Evolutionary conservation across 106 monocot species (phyloP), one percentile per base, ranked within the genome.

Genomic region (Dactylorhiza incarnata): DNA sequence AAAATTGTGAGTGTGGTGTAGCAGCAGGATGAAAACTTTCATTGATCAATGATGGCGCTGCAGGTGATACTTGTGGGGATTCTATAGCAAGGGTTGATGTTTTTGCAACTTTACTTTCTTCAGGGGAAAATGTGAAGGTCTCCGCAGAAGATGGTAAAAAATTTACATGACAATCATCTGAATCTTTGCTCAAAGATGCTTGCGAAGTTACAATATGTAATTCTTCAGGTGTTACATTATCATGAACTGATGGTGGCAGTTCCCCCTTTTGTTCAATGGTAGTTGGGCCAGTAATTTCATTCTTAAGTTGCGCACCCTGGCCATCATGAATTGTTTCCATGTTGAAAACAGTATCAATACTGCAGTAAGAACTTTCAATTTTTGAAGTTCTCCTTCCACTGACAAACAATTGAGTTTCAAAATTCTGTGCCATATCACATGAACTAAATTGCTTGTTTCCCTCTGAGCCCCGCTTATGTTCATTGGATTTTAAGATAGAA

Each of bases 121-220:
- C 66, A 9, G 24, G 29, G 29, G 29, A 45, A 69, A 72, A 81
- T 77, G 77, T 81, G 26, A 59, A 72, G 52, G 75, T 78, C 26
- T 77, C 81, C 24, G 17, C 9, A 71, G 79, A 55, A 20, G 72
- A 76, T 73, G 72, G 84, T 5, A 71, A 29, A 4, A 19, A 56
- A 65, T 85, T 68, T 22, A 77, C 48, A 74, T 70, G 73, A 71
- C 48, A 52, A 70, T 78, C 79, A 85, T 79, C 74, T 76, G 87
- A 81, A 47, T 71, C 47, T 56, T 81, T 68, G 47, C 68, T 82
- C 44, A 66, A 37, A 73, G 83, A 65, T 4, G 71, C 79, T 79
- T 79, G 76, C 73, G 68, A 52, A 79, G 65, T 46, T 26, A 66
- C 26, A 26, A 58, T 59, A 23, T 70, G 73, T 67, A 45, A 49